A percentile compares a stretch with the other conserved stretches of the same genome.
Conservation (phyloP, 495 filamentous ascomycete genomes). For the Penicillium verhagenii region DNA sequence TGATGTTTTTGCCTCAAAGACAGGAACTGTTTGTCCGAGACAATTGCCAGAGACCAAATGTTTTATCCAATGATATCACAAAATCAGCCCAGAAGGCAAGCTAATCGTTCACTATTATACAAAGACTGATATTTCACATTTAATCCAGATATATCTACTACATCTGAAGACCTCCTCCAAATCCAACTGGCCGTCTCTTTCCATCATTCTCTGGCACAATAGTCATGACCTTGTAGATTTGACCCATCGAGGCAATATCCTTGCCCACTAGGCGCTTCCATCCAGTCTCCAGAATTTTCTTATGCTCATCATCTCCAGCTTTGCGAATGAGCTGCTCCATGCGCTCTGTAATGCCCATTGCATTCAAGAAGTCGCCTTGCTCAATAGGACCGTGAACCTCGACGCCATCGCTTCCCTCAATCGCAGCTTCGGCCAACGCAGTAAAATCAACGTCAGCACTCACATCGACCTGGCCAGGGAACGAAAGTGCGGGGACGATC, state of each 20-base stretch:
- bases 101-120: neutral
- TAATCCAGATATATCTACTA: neutral
- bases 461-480: constrained; percentile 80
- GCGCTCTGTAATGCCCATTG: constrained; percentile 79
- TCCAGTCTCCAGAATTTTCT: constrained; percentile 63
- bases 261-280: constrained; percentile 80
- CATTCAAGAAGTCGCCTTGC: constrained; percentile 73
- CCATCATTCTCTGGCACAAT: constrained; percentile 81
- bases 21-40: too few relatives aligned
- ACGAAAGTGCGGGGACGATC: constrained; percentile 70
- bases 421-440: constrained; percentile 77
- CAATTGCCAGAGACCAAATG: too few relatives aligned
- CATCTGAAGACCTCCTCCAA: constrained; percentile 70
- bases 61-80: too few relatives aligned
- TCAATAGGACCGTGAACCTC: constrained; percentile 93
- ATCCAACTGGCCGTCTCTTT: constrained; percentile 76
- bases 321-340: constrained; percentile 62
- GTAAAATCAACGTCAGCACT: constrained; percentile 90
- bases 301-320: constrained; percentile 50
- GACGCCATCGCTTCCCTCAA: constrained; percentile 68
- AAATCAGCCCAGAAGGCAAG: neutral
- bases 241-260: constrained; percentile 81
- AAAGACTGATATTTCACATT: neutral
- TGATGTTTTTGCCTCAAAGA: neutral
- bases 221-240: constrained; percentile 88